Evolutionary conservation across 108 stramenopile species (phyloP), one percentile per base, ranked within the genome.

Genomic region (Nitzschia inconspicua): DNA sequence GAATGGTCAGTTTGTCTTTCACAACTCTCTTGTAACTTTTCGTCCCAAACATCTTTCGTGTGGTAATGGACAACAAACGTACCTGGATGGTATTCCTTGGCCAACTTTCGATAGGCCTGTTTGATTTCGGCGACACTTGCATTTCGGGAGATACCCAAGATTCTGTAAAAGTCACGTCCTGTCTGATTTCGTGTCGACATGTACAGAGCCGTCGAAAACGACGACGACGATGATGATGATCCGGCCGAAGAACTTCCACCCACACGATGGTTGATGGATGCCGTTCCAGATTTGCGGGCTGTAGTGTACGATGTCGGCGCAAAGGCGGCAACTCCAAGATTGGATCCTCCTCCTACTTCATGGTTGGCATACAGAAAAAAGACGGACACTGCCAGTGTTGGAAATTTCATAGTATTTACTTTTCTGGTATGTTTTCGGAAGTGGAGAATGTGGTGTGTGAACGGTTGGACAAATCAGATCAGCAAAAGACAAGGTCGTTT

Each of bases 101-200:
- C 89, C 30, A 85, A 49, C 54, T 86, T 83, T 32, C 91, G 85
- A 72, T 91, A 95, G 25, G 88, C 90, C 2, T 66, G 68, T 62
- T 95, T 95, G 73, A 95, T 93, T 59, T 89, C 90, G 23, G 71
- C 70, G 14, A 60, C 47, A 54, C 76, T 77, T 54, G 95, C 91
- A 24, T 51, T 77, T 3, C 86, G 68, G 10, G 64, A 57, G 7
- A 95, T 72, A 16, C 84, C 86, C 20, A 95, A 82, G 56, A 91
- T 76, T 56, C 62, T 31, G 65, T 95, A 95, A 42, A 86, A 86
- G 63, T 95, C 94, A 13, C 79, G 70, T 47, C 68, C 66, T 11
- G 79, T 73, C 23, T 54, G 70, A 49, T 60, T 60, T 34, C 84
- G 76, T 2, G 89, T 80, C 36, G 83, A 83, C 85, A 90, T 87